These are phyloP conservation scores for Papiliotrema laurentii DNA, from an alignment of 1,284 basidiomycete genomes.

Conservation along the genomic window DNA sequence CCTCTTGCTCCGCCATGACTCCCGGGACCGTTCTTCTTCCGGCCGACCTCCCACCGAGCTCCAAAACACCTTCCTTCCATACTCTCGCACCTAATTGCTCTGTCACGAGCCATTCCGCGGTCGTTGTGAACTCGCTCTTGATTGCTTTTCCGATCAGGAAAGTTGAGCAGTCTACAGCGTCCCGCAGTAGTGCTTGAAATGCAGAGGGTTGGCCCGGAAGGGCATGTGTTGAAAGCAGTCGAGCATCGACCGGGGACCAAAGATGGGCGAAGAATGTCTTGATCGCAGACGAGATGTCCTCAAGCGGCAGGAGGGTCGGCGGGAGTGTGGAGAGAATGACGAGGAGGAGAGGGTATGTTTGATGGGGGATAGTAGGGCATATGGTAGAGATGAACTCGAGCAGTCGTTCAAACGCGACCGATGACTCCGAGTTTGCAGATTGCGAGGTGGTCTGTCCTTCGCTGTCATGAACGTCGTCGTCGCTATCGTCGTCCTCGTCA, in stretches of 20 bases:
- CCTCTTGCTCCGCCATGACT: constrained; percentile 27
- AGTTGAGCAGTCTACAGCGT: constrained; percentile 27
- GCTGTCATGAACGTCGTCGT: constrained; percentile 11
- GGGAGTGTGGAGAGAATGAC: constrained; percentile 42
- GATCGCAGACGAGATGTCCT: constrained; percentile 16
- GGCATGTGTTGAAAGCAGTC: constrained; percentile 39
- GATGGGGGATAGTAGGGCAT: constrained; percentile 40
- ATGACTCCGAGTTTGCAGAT: neutral
- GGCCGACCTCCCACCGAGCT: constrained; percentile 32
- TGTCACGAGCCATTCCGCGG: constrained; percentile 29
- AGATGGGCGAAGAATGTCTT: constrained; percentile 40
- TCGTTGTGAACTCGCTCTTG: constrained; percentile 12
- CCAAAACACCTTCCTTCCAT: constrained; percentile 40
- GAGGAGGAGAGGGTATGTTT: constrained; percentile 39
- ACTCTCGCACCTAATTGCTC: constrained; percentile 29
- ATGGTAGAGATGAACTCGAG: constrained; percentile 42
- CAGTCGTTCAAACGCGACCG: constrained; percentile 56
- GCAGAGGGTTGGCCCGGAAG: constrained; percentile 34
- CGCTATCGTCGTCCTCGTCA: constrained; percentile 14
- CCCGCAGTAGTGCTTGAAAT: constrained; percentile 38
- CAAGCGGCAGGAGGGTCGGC: constrained; percentile 26
- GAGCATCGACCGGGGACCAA: constrained; percentile 43
- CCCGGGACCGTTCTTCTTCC: constrained; percentile 20
- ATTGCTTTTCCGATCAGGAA: constrained; percentile 27
- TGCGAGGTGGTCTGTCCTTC: constrained; percentile 6